phyloP scores from a whole-genome alignment of 495 filamentous ascomycete genomes.

The Glarea lozoyensis region DNA sequence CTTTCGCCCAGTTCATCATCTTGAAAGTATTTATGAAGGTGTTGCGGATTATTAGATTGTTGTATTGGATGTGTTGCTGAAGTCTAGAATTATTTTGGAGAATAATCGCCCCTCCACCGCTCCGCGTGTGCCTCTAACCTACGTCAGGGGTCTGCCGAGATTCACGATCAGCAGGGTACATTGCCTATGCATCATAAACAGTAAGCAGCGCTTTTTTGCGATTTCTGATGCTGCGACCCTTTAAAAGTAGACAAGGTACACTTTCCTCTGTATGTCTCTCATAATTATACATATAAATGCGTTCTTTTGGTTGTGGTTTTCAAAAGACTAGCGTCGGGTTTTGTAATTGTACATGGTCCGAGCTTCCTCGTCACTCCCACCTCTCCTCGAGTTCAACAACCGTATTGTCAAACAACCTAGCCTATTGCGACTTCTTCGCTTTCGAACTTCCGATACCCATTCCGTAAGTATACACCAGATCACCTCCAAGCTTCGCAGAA shows the following conservation, averaged over 20 bases:
- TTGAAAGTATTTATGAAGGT: constrained; percentile 14
- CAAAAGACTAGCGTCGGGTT: background rate
- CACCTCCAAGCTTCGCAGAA: background rate
- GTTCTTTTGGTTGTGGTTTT: background rate
- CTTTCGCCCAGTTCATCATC: constrained; percentile 60
- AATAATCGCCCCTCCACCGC: constrained; percentile 4
- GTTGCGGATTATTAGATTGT: constrained; percentile 4
- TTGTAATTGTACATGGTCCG: no score
- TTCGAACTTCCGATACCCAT: background rate
- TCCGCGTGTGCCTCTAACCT: background rate
- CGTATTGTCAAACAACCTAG: background rate
- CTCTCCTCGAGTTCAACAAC: background rate
- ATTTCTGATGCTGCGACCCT: no score
- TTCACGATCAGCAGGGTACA: background rate
- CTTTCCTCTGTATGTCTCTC: background rate
- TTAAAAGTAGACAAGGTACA: no score
- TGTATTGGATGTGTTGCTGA: constrained; percentile 1
- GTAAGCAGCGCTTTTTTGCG: background rate
- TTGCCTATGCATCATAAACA: background rate
- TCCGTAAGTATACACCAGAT: constrained; percentile 2
- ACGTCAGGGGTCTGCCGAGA: constrained; percentile 1
- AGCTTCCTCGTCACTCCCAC: background rate
- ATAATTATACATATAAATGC: background rate
- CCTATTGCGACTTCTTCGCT: constrained; percentile 1
- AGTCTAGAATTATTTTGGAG: constrained; percentile 2